Percentiles rank a stretch among this genome's conserved stretches.
These are phyloP conservation scores for Leishmania major DNA, from an alignment of 208 protist genomes.

Conservation along the genomic window DNA sequence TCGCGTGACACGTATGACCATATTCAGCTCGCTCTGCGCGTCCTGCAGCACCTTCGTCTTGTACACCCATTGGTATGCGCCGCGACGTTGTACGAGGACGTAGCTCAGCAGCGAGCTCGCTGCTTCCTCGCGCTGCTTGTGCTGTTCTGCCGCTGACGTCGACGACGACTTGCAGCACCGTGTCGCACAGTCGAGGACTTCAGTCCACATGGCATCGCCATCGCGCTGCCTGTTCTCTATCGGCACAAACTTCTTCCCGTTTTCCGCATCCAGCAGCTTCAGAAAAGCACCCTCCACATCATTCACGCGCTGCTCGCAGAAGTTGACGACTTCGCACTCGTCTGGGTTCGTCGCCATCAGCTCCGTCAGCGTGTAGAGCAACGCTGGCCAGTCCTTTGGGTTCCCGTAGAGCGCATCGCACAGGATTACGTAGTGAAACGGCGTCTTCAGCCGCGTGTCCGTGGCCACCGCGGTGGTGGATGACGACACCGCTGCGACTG, in stretches of 20 bases:
- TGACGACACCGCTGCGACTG: neutral
- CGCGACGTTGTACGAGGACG: conserved; percentile 44
- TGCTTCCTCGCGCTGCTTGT: conserved; percentile 24
- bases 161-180: conserved; percentile 5
- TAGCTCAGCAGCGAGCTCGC: conserved; percentile 21
- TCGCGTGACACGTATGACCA: conserved; percentile 63
- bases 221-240: conserved; percentile 4
- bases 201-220: conserved; percentile 25
- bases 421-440: conserved; percentile 61
- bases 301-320: conserved; percentile 90
- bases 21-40: conserved; percentile 67
- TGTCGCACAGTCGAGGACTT: conserved; percentile 13
- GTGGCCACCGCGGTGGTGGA: neutral
- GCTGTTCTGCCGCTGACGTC: conserved; percentile 2
- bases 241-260: conserved; percentile 27
- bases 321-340: conserved; percentile 78
- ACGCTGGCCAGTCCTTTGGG: conserved; percentile 75
- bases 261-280: conserved; percentile 60
- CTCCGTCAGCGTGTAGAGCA: conserved; percentile 87
- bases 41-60: conserved; percentile 49
- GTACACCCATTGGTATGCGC: conserved; percentile 43
- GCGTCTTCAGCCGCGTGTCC: neutral
- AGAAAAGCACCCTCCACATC: conserved; percentile 83
- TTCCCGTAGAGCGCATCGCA: conserved; percentile 93
- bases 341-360: conserved; percentile 57